These are phyloP conservation scores for Pleomassaria siparia DNA, from an alignment of 2,329 filamentous ascomycete genomes.

Conservation along the genomic window DNA sequence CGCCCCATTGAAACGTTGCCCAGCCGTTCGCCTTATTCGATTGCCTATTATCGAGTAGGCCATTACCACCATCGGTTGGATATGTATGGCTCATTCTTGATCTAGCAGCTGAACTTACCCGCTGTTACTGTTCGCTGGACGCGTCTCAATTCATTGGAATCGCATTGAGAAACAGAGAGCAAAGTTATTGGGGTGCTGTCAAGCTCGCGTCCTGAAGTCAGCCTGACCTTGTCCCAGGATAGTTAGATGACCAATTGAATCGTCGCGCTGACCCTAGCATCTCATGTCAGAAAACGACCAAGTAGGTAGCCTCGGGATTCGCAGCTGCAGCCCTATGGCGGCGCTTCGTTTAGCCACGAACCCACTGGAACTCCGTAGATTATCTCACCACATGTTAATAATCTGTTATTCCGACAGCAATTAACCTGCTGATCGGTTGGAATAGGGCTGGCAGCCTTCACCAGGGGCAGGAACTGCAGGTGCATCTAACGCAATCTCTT, in stretches of 20 bases:
- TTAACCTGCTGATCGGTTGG: not conserved
- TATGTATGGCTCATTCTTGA: too few species aligned
- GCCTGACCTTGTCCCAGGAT: not conserved
- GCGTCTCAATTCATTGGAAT: not conserved
- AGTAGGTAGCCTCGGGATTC: not conserved
- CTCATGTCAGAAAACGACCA: constrained; percentile 1
- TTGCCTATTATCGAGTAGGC: constrained; percentile 1
- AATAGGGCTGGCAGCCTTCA: not conserved
- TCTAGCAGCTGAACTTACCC: too few species aligned
- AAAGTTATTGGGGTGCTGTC: not conserved
- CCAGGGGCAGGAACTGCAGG: not conserved
- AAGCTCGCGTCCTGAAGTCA: not conserved
- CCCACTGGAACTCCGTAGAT: not conserved
- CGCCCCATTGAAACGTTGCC: constrained; percentile 5
- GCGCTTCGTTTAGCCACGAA: not conserved
- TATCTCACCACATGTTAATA: not conserved
- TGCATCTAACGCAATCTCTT: not conserved
- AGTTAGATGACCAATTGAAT: not conserved
- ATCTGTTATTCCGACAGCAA: not conserved
- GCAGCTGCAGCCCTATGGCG: constrained; percentile 1
- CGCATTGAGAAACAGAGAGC: not conserved
- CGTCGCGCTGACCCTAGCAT: not conserved
- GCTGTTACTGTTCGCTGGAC: too few species aligned
- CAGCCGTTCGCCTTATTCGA: not conserved
- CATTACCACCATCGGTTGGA: too few species aligned